These are phyloP conservation scores for Russula emetica DNA, from an alignment of 768 basidiomycete species.

Conservation along the genomic window DNA sequence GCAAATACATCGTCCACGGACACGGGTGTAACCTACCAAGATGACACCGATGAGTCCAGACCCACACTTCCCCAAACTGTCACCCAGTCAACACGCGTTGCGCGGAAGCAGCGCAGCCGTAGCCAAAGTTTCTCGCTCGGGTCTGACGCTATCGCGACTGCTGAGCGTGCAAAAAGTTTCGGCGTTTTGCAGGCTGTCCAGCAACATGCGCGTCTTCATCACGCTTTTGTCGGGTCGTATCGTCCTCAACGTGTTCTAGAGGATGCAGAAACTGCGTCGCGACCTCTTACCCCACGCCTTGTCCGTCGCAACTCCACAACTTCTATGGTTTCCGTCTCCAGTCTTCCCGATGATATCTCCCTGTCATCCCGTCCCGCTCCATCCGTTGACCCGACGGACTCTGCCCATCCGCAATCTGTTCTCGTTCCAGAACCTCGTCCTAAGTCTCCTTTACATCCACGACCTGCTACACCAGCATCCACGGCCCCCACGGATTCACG, in stretches of 20 bases:
- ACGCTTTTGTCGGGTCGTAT: conserved; percentile 43
- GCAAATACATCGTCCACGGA: conserved; percentile 61
- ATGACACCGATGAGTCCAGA: conserved; percentile 55
- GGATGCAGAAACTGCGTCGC: conserved; percentile 25
- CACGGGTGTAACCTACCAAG: conserved; percentile 41
- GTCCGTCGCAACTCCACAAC: conserved; percentile 45
- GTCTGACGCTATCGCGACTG: conserved; percentile 40
- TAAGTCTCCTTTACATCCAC: neutral
- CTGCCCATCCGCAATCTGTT: conserved; percentile 33
- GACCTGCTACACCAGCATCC: neutral
- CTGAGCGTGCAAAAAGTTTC: conserved; percentile 38
- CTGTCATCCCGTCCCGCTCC: conserved; percentile 15
- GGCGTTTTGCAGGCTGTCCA: conserved; percentile 62
- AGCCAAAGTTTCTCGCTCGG: conserved; percentile 59
- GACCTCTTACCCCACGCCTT: conserved; percentile 34
- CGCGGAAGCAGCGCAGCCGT: conserved; percentile 43
- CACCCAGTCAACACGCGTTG: conserved; percentile 28
- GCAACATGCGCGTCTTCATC: conserved; percentile 56
- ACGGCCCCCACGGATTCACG: neutral
- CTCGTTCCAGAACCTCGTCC: conserved; percentile 19
- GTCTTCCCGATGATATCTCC: conserved; percentile 27
- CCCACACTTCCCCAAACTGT: conserved; percentile 30
- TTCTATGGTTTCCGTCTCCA: conserved; percentile 24
- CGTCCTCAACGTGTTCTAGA: conserved; percentile 14
- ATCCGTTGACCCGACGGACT: conserved; percentile 25